These are phyloP conservation scores for Populus euphratica DNA, from an alignment of 345 rosid species.

Conservation along the genomic window DNA sequence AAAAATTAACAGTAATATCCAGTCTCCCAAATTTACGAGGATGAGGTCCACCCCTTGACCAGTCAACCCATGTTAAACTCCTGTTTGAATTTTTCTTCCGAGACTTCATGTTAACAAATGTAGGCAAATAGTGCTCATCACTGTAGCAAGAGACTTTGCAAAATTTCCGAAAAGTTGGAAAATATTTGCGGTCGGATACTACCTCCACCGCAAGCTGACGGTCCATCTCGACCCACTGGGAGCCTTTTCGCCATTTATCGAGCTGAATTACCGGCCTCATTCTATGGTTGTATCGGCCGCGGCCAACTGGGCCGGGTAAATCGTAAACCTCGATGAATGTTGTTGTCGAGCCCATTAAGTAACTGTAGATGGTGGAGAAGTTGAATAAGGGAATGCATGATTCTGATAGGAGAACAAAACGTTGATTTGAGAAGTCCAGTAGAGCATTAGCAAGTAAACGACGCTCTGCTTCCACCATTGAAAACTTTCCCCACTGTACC, in stretches of 20 bases:
- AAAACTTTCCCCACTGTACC: slow-evolving; percentile 53
- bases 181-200: slow-evolving; percentile 51
- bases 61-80: slow-evolving; percentile 75
- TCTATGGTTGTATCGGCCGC: slow-evolving; percentile 49
- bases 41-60: slow-evolving; percentile 69
- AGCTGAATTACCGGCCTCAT: slow-evolving; percentile 50
- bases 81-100: slow-evolving; percentile 45
- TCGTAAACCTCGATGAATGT: slow-evolving; percentile 58
- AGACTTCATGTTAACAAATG: slow-evolving; percentile 38
- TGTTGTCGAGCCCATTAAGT: slow-evolving; percentile 43
- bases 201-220: slow-evolving; percentile 50
- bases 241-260: slow-evolving; percentile 72
- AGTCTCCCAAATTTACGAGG: slow-evolving; percentile 40
- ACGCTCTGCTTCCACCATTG: slow-evolving; percentile 74
- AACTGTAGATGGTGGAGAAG: slow-evolving; percentile 51
- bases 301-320: slow-evolving; percentile 43
- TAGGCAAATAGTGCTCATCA: slow-evolving; percentile 79
- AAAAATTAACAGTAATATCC: slow-evolving; percentile 40
- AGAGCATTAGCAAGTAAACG: slow-evolving; percentile 75
- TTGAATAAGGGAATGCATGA: slow-evolving; percentile 80
- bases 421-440: slow-evolving; percentile 55
- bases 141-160: slow-evolving; percentile 55
- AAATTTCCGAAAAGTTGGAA: slow-evolving; percentile 42
- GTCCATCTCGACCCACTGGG: slow-evolving; percentile 75
- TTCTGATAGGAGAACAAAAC: slow-evolving; percentile 69